Evolutionary conservation across 306 rosid species (phyloP), one percentile per base, ranked within the genome.

Genomic region (Sophora flavescens): DNA sequence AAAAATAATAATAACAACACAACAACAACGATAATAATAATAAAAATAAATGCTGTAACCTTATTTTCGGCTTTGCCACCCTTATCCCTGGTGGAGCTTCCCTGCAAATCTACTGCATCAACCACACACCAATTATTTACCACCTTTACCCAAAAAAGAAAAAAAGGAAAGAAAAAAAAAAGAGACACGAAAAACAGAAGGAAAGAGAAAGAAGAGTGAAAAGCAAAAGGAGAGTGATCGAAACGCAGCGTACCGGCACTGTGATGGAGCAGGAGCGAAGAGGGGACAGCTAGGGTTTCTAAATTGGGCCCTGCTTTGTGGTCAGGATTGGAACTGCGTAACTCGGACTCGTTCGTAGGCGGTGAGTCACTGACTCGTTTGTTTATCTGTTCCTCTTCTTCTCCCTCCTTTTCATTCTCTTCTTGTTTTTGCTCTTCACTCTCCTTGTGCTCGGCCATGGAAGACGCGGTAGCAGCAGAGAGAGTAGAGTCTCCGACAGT

Each of bases 261-360:
- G 70, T 74, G 87, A 81, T 76, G 84, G 42, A 63, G 82, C 76
- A 18, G 77, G 3, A 15, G 42, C 54, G 86, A 61, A 71, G 86
- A 80, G 68, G 81, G 65, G 57, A 13, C 71, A 35, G 38, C 84
- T 88, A 88, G 96, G 97, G 97, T 88, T 92, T 83, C 85, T 8
- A 68, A 84, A 51, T 22, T 35, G 28, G 69, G 53, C 66, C 47
- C 69, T 5, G 63, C 70, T 60, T 48, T 82, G 17, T 5, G 33
- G n/a, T 41, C 58, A 54, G 67, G 75, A 44, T 1, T 59, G 9
- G 70, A 80, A 42, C 72, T 62, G 63, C 0, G 82, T 51, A 59
- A 74, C 88, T 82, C 85, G 30, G 76, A 72, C 67, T 67, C 87
- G 28, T 81, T 18, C 4, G 56, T 2, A 3, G 11, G 74, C 28